These are phyloP conservation scores for Amylostereum areolatum DNA, from an alignment of 1,284 basidiomycete species.

Conservation along the genomic window DNA sequence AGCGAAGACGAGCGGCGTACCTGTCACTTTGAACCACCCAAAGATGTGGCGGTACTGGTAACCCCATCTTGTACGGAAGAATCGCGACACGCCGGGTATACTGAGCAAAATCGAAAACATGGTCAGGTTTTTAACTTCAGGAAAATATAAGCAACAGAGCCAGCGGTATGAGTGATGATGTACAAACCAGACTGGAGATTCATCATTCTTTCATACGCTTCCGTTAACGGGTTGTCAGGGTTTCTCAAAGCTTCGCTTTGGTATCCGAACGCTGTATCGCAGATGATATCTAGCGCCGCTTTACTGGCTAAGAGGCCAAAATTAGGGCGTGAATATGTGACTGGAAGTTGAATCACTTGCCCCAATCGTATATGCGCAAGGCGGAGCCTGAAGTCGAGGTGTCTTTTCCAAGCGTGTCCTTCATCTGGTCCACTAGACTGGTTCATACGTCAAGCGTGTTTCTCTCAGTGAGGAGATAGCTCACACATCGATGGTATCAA, in stretches of 20 bases:
- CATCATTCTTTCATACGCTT: constrained; percentile 38
- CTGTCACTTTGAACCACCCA: background rate
- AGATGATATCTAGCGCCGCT: constrained; percentile 45
- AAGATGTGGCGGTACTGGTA: constrained; percentile 1
- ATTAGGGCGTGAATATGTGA: too few species aligned
- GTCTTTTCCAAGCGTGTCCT: constrained; percentile 25
- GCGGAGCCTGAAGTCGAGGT: constrained; percentile 23
- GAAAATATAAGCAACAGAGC: constrained; percentile 25
- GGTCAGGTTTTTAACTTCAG: constrained; percentile 30
- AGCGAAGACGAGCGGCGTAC: background rate
- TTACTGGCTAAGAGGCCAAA: constrained; percentile 33
- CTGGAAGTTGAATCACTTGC: constrained; percentile 30
- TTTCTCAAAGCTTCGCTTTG: constrained; percentile 36
- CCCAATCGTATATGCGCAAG: constrained; percentile 40
- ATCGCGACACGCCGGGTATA: constrained; percentile 27
- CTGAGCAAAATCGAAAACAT: too few species aligned
- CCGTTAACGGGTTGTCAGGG: constrained; percentile 39
- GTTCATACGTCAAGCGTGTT: too few species aligned
- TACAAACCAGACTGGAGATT: constrained; percentile 33
- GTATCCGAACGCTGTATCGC: constrained; percentile 44
- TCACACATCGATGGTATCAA: constrained; percentile 38
- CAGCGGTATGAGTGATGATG: background rate
- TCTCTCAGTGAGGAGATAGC: constrained; percentile 1
- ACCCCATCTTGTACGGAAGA: background rate
- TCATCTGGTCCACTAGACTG: constrained; percentile 23